phyloP scores from a whole-genome alignment of 148 eudicot genomes.

The Mesembryanthemum crystallinum region DNA sequence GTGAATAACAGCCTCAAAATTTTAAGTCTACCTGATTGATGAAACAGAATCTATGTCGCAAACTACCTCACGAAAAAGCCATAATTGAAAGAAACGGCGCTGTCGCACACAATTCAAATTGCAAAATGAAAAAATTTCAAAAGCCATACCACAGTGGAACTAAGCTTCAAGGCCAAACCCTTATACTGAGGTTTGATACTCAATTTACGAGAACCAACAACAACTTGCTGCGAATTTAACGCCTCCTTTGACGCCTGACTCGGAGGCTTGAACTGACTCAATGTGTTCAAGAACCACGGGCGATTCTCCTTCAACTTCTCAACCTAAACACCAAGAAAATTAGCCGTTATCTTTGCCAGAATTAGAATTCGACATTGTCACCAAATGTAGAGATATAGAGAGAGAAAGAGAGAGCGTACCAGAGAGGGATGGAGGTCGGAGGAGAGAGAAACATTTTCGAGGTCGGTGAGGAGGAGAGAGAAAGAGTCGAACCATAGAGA shows the following conservation, averaged over 20 bases:
- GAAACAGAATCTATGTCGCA: not conserved
- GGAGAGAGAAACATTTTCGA: constrained; percentile 63
- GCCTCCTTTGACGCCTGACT: constrained; percentile 71
- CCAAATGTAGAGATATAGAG: not conserved
- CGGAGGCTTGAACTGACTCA: constrained; percentile 62
- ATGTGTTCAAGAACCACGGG: constrained; percentile 71
- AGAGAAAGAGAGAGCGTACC: constrained; percentile 41
- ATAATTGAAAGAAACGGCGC: not conserved
- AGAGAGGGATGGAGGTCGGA: constrained; percentile 50
- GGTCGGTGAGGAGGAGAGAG: constrained; percentile 60
- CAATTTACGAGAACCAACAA: constrained; percentile 60
- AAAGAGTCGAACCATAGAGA: constrained; percentile 95
- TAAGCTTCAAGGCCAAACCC: constrained; percentile 67
- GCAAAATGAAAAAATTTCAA: not conserved
- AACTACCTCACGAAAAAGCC: too few species aligned
- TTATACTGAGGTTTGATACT: constrained; percentile 55
- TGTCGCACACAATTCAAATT: not conserved
- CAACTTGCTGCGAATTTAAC: constrained; percentile 50
- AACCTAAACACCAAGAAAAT: constrained; percentile 37
- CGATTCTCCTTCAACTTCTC: constrained; percentile 71
- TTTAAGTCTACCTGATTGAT: not conserved
- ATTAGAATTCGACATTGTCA: too few species aligned
- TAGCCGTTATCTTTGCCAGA: not conserved
- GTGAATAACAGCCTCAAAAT: not conserved
- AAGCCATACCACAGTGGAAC: constrained; percentile 58